phyloP scores from a whole-genome alignment of 805 yeast species.

The Saccharomycopsis amapae region DNA sequence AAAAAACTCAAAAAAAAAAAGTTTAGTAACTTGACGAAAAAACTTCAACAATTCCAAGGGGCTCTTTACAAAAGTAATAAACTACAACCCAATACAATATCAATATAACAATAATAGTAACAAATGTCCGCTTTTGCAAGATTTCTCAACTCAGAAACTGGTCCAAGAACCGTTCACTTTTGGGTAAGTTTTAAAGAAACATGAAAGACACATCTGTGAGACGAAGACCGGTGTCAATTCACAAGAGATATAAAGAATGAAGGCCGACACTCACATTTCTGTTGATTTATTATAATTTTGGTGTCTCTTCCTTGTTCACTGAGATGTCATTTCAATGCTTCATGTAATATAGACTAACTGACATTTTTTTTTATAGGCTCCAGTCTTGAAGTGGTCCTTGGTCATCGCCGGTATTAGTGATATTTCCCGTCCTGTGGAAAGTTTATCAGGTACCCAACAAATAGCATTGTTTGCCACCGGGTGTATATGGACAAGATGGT shows the following conservation, averaged over 20 bases:
- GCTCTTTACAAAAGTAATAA: too few relatives aligned
- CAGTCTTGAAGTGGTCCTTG: slow-evolving; percentile 59
- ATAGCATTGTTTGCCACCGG: slow-evolving; percentile 84
- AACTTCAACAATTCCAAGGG: not conserved
- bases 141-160: slow-evolving; percentile 80
- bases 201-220: not conserved
- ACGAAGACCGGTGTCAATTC: not conserved
- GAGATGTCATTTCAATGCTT: too few relatives aligned
- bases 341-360: too few relatives aligned
- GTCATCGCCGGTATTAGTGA: slow-evolving; percentile 91
- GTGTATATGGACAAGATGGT: slow-evolving; percentile 97
- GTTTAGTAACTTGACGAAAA: not conserved
- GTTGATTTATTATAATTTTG: not conserved
- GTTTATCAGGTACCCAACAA: slow-evolving; percentile 66
- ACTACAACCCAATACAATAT: not conserved
- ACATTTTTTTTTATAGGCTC: slow-evolving; percentile 15
- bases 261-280: too few relatives aligned
- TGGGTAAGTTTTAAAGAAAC: slow-evolving; percentile 50
- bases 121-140: slow-evolving; percentile 53
- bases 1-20: slow-evolving; percentile 2
- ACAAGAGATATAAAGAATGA: too few relatives aligned
- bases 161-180: slow-evolving; percentile 95
- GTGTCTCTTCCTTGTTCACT: too few relatives aligned
- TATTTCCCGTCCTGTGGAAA: slow-evolving; percentile 83
- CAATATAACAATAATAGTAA: not conserved